Conservation (phyloP, 495 filamentous ascomycete genomes). For the Polyplosphaeria fusca region DNA sequence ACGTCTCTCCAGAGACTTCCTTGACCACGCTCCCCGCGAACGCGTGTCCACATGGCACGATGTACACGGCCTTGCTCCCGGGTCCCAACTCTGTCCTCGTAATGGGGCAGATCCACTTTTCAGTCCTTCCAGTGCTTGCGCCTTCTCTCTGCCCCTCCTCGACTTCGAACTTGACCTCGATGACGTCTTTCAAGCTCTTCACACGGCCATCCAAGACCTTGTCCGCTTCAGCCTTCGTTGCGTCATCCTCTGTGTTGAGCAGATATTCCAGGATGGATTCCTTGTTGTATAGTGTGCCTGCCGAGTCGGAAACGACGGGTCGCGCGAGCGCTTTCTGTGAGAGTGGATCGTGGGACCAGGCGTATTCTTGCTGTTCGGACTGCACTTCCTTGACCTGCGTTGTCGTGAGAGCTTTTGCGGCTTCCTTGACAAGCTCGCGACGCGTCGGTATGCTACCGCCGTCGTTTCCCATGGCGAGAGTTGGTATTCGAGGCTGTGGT, state of each 20-base stretch:
- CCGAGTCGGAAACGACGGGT: conserved; percentile 79
- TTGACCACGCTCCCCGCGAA: conserved; percentile 82
- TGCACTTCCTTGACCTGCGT: conserved; percentile 86
- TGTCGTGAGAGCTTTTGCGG: conserved; percentile 75
- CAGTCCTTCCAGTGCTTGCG: conserved; percentile 26
- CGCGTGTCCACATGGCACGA: conserved; percentile 94
- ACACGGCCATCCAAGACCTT: conserved; percentile 67
- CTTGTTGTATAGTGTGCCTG: conserved; percentile 90
- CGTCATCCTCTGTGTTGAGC: conserved; percentile 55
- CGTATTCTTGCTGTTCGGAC: conserved; percentile 75
- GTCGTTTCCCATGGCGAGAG: conserved; percentile 80
- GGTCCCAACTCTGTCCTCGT: conserved; percentile 84
- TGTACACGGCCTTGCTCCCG: conserved; percentile 74
- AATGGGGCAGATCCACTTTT: conserved; percentile 77
- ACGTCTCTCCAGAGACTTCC: conserved; percentile 65
- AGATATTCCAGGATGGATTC: conserved; percentile 82
- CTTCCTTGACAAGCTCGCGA: conserved; percentile 89
- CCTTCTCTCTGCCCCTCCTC: conserved; percentile 44
- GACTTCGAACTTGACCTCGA: conserved; percentile 79
- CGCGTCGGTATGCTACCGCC: conserved; percentile 92
- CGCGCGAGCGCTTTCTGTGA: conserved; percentile 68
- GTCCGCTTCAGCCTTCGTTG: conserved; percentile 55
- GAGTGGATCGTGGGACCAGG: conserved; percentile 82
- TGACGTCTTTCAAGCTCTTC: conserved; percentile 78
- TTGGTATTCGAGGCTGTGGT: neutral